Base-by-base conservation (phyloP, 2,329 filamentous ascomycete genomes). In the Stemphylium beticola region DNA sequence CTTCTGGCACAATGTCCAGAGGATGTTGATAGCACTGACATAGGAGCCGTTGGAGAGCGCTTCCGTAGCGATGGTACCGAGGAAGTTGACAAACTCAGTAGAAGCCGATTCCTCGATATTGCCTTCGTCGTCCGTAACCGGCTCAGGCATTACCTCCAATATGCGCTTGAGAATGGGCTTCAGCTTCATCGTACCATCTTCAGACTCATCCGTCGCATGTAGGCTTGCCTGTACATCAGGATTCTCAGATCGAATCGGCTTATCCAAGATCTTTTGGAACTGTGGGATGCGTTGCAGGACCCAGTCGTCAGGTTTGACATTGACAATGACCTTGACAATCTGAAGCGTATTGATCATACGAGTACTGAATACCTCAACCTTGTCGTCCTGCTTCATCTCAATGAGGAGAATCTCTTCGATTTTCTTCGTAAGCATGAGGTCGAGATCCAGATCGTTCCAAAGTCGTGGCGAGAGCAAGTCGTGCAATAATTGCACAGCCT, bases 271-370 rank as follows among this genome's bases (percentile, higher is more conserved):
- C 71, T 92, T 96, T 73, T 97, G 92, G 24, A 98, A 82, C 24
- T 87, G 81, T 0, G 88, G 77, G 65, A 96, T 84, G 61, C 92
- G 91, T 66, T 87, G 86, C 47, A 92, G 78, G 33, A 98, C 88
- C 95, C 95, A 99, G 3, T 96, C 91, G 67, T 96, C 88, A 0
- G 90, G 81, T 75, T 96, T 96, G 59, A 89, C 87, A 66, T 95
- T 92, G 55, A 98, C 82, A 42, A 99, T 87, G 55, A 97, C 90
- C 42, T 93, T 90, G 56, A 99, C 82, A 36, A 98, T 90, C 73
- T 98, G 93, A 12, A 99, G 82, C 1, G 93, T 92, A 73, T 99
- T 99, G 77, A 99, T 87, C 76, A 96, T 93, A 59, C 89, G 88
- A 0, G 91, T 96, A 37, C 90, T 83, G 68, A 93, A 92, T 50